Base-by-base conservation (phyloP, 768 basidiomycete genomes). In the Collybia sp. region DNA sequence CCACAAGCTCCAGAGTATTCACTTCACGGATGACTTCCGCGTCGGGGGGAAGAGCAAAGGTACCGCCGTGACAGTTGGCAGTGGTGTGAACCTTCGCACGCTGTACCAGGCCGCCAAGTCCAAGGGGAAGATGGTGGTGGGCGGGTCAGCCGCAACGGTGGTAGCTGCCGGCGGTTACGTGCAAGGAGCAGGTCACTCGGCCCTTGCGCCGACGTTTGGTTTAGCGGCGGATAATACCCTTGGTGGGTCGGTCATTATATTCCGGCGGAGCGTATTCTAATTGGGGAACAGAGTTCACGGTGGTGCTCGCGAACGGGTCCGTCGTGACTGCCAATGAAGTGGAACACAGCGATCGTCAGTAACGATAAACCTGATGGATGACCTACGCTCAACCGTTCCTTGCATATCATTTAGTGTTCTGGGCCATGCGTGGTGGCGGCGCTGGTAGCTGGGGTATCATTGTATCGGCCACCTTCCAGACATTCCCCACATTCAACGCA, bases 361-460 rank as follows among this genome's bases (percentile, higher is more conserved):
- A 47, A 63, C 38, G 41, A 57, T 25, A 58, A 65, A 48, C 46
- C 63, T 63, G 32, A 31, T 46, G 49, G 20, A 20, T 53, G 25
- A 25, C 4, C 25, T 25, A 25, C 32, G 4, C 16, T 43, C 33
- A 5, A 12, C 33, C 44, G 15, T n/a, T 12, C 6, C 8, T 12
- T 33, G 10, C 3, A 30, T 30, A 20, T 15, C 12, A 20, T 18
- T 40, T 42, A 44, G 67, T 76, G 2, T 76, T 70, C 55, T 77
- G 71, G 66, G 71, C 74, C 1, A 51, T 78, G 35, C 65, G 73
- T 15, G 75, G 75, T 1, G 58, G 58, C 10, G 72, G 73, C 1
- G 71, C 70, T 16, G 58, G 64, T 12, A 75, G 66, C 0, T 73
- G 60, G 35, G 70, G 69, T 16, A 59, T 69, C n/a, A 60, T 70